Percentiles rank a stretch among this genome's conserved stretches.
Evolutionary conservation across 768 basidiomycete species (phyloP).

Genomic region (Pisolithus tinctorius): DNA sequence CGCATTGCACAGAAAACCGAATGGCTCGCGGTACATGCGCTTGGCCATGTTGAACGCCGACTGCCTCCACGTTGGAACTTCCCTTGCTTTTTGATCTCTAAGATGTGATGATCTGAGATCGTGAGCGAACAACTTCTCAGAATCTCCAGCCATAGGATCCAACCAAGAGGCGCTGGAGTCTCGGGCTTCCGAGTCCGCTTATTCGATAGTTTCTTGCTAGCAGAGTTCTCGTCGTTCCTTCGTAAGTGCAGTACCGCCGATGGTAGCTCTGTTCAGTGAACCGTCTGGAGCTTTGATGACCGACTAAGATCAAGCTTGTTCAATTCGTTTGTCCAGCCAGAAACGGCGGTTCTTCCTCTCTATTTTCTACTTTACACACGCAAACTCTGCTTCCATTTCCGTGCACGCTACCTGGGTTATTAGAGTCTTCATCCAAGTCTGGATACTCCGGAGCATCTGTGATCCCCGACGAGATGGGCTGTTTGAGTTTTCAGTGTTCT

Average conservation of each 20-base stretch:
- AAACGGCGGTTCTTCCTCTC: constrained; percentile 96
- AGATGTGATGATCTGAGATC: constrained; percentile 81
- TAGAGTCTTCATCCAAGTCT: constrained; percentile 83
- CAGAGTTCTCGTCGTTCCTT: constrained; percentile 93
- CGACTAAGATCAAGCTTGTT: constrained; percentile 88
- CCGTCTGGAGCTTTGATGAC: constrained; percentile 99
- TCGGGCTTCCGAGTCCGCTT: constrained; percentile 88
- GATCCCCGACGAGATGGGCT: constrained; percentile 92
- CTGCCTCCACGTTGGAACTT: constrained; percentile 87
- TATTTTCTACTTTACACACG: constrained; percentile 70
- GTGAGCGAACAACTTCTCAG: constrained; percentile 87
- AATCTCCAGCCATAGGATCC: constrained; percentile 91
- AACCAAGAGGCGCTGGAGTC: constrained; percentile 97
- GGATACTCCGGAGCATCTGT: constrained; percentile 92
- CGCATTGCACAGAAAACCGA: constrained; percentile 46
- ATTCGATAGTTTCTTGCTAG: constrained; percentile 90
- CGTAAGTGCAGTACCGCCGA: constrained; percentile 87
- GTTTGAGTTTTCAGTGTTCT: constrained; percentile 99
- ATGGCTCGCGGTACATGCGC: constrained; percentile 70
- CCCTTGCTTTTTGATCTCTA: constrained; percentile 75
- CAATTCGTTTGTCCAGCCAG: constrained; percentile 93
- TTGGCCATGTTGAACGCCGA: constrained; percentile 91
- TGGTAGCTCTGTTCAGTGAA: constrained; percentile 89
- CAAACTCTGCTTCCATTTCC: constrained; percentile 93
- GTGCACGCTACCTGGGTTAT: constrained; percentile 65